phyloP scores from a whole-genome alignment of 331 rosid species.

The Phaseolus coccineus region DNA sequence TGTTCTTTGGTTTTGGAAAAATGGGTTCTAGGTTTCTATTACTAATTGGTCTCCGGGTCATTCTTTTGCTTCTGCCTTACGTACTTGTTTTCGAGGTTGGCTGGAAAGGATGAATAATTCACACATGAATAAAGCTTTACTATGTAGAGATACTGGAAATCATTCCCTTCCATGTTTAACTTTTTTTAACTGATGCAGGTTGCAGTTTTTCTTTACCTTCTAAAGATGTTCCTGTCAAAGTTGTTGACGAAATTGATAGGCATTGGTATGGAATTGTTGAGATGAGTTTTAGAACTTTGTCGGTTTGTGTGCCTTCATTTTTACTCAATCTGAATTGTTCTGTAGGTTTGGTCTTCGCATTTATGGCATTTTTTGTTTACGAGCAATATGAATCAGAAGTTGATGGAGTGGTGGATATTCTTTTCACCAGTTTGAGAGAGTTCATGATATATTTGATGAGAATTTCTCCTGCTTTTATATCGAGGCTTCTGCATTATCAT shows the following conservation, averaged over 20 bases:
- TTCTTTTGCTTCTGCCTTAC: conserved; percentile 5
- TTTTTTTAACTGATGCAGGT: conserved; percentile 56
- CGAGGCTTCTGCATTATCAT: conserved; percentile 42
- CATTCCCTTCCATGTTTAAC: conserved; percentile 32
- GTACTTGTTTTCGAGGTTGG: conserved; percentile 30
- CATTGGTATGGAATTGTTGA: conserved; percentile 60
- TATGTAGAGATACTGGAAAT: conserved; percentile 22
- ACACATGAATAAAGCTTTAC: conserved; percentile 27
- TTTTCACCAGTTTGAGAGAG: conserved; percentile 46
- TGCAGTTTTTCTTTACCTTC: conserved; percentile 55
- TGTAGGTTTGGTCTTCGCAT: conserved; percentile 72
- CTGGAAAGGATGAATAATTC: conserved; percentile 32
- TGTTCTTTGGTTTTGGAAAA: conserved; percentile 35
- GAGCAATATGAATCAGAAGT: conserved; percentile 84
- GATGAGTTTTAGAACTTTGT: conserved; percentile 11
- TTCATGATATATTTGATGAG: conserved; percentile 44
- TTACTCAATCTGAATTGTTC: conserved; percentile 28
- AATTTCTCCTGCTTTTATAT: conserved; percentile 52
- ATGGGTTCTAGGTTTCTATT: conserved; percentile 8
- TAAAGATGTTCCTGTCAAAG: conserved; percentile 58
- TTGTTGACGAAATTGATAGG: conserved; percentile 55
- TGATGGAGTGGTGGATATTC: conserved; percentile 55
- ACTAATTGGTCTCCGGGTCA: conserved; percentile 8
- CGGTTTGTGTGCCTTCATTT: conserved; percentile 14
- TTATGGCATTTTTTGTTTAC: conserved; percentile 75